Conservation (phyloP, 106 monocot species). For the Xerophyta viscosa region DNA sequence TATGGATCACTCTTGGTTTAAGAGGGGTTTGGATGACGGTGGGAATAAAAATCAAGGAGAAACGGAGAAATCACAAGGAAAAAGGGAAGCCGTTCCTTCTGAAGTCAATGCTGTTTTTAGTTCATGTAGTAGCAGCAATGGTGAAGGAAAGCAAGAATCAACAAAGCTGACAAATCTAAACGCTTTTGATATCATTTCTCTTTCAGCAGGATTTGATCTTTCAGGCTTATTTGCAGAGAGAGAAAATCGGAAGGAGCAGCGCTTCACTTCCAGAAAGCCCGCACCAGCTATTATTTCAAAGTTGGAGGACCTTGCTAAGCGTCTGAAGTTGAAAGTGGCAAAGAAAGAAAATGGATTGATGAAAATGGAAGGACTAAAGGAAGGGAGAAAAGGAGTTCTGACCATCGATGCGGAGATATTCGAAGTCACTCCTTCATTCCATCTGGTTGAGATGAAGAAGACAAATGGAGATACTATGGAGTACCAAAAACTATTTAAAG, state of each 20-base stretch:
- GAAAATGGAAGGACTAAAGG: slow-evolving; percentile 39
- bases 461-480: slow-evolving; percentile 47
- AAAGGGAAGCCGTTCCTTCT: slow-evolving; percentile 2
- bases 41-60: not conserved
- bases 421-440: slow-evolving; percentile 37
- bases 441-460: slow-evolving; percentile 52
- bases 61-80: not conserved
- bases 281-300: slow-evolving; percentile 31
- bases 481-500: slow-evolving; percentile 38
- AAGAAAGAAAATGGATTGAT: slow-evolving; percentile 55
- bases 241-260: slow-evolving; percentile 22
- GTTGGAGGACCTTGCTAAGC: slow-evolving; percentile 40
- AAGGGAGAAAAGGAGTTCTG: slow-evolving; percentile 45
- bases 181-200: slow-evolving; percentile 81
- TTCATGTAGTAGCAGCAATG: slow-evolving; percentile 1
- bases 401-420: slow-evolving; percentile 61
- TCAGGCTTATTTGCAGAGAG: slow-evolving; percentile 54
- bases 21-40: slow-evolving; percentile 10
- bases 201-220: slow-evolving; percentile 67
- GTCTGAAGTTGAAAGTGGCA: slow-evolving; percentile 33
- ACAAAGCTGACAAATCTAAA: slow-evolving; percentile 37
- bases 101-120: slow-evolving; percentile 7
- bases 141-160: slow-evolving; percentile 19
- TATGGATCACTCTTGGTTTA: slow-evolving; percentile 48
- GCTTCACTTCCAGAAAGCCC: slow-evolving; percentile 34